Evolutionary conservation across 768 basidiomycete species (phyloP).

Genomic region (Agaricus sinodeliciosus): DNA sequence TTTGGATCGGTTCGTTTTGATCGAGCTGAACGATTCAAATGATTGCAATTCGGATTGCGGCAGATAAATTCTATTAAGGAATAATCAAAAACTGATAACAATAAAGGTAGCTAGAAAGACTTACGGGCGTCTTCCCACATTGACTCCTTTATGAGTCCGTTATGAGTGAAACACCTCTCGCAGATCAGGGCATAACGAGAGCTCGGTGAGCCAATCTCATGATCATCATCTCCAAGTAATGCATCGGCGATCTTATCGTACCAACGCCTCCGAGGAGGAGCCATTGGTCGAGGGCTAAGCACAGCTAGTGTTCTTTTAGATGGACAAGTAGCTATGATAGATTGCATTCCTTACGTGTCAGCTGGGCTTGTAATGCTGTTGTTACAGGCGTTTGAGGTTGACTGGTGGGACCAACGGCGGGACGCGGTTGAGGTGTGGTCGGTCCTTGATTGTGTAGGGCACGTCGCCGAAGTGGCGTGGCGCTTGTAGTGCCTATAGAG

Average conservation of each 20-base stretch:
- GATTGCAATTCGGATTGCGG: conserved; percentile 56
- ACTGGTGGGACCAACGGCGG: conserved; percentile 15
- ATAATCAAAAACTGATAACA: neutral
- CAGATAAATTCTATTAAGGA: conserved; percentile 1
- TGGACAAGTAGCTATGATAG: conserved; percentile 1
- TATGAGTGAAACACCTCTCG: conserved; percentile 80
- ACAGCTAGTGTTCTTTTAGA: conserved; percentile 14
- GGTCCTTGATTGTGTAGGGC: conserved; percentile 21
- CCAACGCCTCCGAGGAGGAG: conserved; percentile 66
- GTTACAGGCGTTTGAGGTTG: conserved; percentile 18
- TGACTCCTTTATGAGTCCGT: conserved; percentile 79
- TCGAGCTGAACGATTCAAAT: conserved; percentile 60
- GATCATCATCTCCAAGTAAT: conserved; percentile 74
- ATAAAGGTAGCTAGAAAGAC: conserved; percentile 23
- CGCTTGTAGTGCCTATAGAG: conserved; percentile 29
- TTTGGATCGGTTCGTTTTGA: conserved; percentile 23
- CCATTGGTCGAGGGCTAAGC: conserved; percentile 27
- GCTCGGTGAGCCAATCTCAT: conserved; percentile 31
- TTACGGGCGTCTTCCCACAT: conserved; percentile 78
- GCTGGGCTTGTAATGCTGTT: conserved; percentile 19
- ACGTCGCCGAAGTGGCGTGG: conserved; percentile 29
- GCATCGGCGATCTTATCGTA: conserved; percentile 86
- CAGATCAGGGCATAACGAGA: conserved; percentile 82
- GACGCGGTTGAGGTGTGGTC: conserved; percentile 24
- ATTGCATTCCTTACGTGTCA: conserved; percentile 17